A percentile compares a stretch with the other conserved stretches of the same genome.
Evolutionary conservation across 805 yeast species (phyloP).

Genomic region (Yarrowia divulgata): DNA sequence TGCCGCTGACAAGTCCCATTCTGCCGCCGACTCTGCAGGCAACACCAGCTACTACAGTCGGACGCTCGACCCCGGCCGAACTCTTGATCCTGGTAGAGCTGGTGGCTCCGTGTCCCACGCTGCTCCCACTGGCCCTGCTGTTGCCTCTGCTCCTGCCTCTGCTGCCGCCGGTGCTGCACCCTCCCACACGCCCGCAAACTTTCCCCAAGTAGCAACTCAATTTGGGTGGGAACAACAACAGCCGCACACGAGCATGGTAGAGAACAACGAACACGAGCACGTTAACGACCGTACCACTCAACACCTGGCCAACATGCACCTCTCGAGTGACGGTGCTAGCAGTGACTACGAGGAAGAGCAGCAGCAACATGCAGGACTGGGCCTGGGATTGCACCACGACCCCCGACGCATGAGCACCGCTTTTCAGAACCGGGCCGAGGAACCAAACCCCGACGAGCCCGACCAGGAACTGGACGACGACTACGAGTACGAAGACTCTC

Average conservation of each 20-base stretch:
- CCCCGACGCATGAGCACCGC: slow-evolving; percentile 24
- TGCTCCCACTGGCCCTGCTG: slow-evolving; percentile 7
- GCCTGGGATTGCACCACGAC: slow-evolving; percentile 17
- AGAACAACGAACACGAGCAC: slow-evolving; percentile 11
- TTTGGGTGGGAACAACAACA: slow-evolving; percentile 33
- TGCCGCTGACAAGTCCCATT: slow-evolving; percentile 9
- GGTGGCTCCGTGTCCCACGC: neutral
- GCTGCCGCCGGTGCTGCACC: slow-evolving; percentile 9
- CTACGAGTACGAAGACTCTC: slow-evolving; percentile 33
- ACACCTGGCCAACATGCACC: slow-evolving; percentile 19
- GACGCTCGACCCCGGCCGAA: slow-evolving; percentile 24
- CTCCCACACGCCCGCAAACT: slow-evolving; percentile 35
- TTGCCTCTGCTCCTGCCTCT: slow-evolving; percentile 5
- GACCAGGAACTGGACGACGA: slow-evolving; percentile 37
- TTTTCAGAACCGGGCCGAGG: slow-evolving; percentile 26
- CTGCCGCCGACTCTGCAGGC: slow-evolving; percentile 4
- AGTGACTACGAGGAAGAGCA: slow-evolving; percentile 32
- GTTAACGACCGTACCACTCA: slow-evolving; percentile 4
- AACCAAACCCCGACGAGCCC: slow-evolving; percentile 34
- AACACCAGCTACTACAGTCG: slow-evolving; percentile 20
- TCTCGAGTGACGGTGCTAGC: slow-evolving; percentile 16
- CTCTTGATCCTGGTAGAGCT: slow-evolving; percentile 15
- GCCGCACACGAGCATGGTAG: slow-evolving; percentile 37
- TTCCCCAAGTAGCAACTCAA: slow-evolving; percentile 38
- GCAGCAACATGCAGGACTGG: slow-evolving; percentile 8